Evolutionary conservation across 768 basidiomycete species (phyloP).

Genomic region (Hortiboletus flavorubellus): DNA sequence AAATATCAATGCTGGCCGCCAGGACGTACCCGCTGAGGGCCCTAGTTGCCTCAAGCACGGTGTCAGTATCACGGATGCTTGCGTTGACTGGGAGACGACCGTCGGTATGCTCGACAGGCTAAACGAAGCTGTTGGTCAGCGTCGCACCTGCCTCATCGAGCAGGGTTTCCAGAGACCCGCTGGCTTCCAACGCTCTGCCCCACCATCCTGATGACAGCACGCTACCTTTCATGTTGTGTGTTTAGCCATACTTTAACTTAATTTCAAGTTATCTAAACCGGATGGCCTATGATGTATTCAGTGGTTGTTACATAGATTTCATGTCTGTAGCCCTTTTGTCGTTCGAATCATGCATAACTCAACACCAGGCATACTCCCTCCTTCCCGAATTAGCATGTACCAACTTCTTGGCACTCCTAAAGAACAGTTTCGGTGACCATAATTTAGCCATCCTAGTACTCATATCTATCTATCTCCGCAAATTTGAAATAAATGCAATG

Average conservation of each 20-base stretch:
- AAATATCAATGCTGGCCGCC: slow-evolving; percentile 86
- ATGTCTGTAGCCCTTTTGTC: neutral
- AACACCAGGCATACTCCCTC: too few species aligned
- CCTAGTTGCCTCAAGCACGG: slow-evolving; percentile 69
- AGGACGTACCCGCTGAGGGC: slow-evolving; percentile 79
- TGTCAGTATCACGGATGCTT: slow-evolving; percentile 90
- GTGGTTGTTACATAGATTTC: neutral
- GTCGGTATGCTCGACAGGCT: slow-evolving; percentile 69
- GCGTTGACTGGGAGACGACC: slow-evolving; percentile 83
- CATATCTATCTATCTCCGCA: too few species aligned
- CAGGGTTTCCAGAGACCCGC: slow-evolving; percentile 26
- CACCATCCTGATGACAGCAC: slow-evolving; percentile 8
- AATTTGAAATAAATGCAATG: too few species aligned
- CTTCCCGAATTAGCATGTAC: too few species aligned
- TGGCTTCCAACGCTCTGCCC: slow-evolving; percentile 22
- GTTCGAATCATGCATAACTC: neutral
- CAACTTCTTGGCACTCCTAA: too few species aligned
- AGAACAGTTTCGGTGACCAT: too few species aligned
- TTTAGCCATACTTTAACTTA: slow-evolving; percentile 6
- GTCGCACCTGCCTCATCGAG: slow-evolving; percentile 25
- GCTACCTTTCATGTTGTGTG: slow-evolving; percentile 1
- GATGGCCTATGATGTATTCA: too few species aligned
- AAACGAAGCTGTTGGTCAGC: slow-evolving; percentile 43
- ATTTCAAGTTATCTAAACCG: neutral
- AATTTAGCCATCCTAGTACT: too few species aligned